Evolutionary conservation across 1,284 basidiomycete species (phyloP).

Genomic region (Earliella scabrosa): DNA sequence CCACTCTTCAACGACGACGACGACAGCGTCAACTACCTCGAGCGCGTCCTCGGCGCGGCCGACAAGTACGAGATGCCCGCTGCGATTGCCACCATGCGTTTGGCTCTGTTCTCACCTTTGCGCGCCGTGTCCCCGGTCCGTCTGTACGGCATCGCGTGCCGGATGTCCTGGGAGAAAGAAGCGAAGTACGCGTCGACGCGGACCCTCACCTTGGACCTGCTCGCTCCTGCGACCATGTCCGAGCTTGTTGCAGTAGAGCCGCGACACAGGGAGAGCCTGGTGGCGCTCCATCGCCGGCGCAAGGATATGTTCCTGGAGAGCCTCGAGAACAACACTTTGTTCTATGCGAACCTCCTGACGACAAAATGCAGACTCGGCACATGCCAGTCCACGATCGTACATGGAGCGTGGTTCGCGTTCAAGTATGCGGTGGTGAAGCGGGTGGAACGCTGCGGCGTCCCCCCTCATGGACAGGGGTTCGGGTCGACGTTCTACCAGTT

Average conservation of each 20-base stretch:
- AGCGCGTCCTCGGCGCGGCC: constrained; percentile 54
- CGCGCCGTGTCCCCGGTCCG: constrained; percentile 51
- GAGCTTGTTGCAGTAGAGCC: constrained; percentile 25
- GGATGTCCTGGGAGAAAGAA: constrained; percentile 58
- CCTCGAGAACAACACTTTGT: constrained; percentile 23
- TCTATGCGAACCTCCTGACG: constrained; percentile 23
- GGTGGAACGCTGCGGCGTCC: constrained; percentile 18
- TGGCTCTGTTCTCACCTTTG: constrained; percentile 49
- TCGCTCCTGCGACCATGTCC: constrained; percentile 36
- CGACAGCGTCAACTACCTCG: constrained; percentile 50
- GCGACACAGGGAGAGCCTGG: constrained; percentile 19
- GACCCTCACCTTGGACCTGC: constrained; percentile 44
- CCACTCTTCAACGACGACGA: constrained; percentile 47
- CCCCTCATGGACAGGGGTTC: constrained; percentile 13
- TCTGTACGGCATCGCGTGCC: constrained; percentile 56
- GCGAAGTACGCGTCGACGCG: constrained; percentile 52
- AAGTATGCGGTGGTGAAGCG: constrained; percentile 25
- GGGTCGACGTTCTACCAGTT: constrained; percentile 12
- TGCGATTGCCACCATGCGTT: constrained; percentile 54
- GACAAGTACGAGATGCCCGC: constrained; percentile 72
- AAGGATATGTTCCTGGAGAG: constrained; percentile 21
- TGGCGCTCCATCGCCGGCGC: constrained; percentile 28
- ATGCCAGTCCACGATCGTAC: neutral
- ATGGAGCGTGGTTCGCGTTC: constrained; percentile 21
- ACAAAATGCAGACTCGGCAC: neutral